Conservation (phyloP, 1,139 yeast species). For the Pichia sp. region DNA sequence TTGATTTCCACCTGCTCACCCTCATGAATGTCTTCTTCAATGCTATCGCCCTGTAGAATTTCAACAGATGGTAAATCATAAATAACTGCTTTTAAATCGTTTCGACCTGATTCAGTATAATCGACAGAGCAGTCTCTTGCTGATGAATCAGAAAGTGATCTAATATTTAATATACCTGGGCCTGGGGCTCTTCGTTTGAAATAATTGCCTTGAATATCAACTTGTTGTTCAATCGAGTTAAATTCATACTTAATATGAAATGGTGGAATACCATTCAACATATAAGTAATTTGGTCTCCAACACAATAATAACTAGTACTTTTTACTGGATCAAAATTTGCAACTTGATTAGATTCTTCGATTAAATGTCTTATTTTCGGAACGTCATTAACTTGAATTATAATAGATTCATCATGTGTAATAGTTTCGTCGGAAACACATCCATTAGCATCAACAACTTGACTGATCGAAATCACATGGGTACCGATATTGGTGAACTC, state of each 20-base stretch:
- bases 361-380: slow-evolving; percentile 50
- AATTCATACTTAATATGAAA: slow-evolving; percentile 70
- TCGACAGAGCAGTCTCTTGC: slow-evolving; percentile 60
- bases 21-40: slow-evolving; percentile 78
- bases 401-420: slow-evolving; percentile 27
- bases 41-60: slow-evolving; percentile 67
- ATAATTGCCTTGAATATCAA: slow-evolving; percentile 48
- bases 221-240: slow-evolving; percentile 54
- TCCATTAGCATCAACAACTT: slow-evolving; percentile 63
- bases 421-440: slow-evolving; percentile 44
- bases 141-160: slow-evolving; percentile 69
- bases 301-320: slow-evolving; percentile 63
- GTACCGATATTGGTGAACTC: slow-evolving; percentile 36
- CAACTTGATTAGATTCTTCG: slow-evolving; percentile 23
- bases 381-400: slow-evolving; percentile 55
- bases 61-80: slow-evolving; percentile 91
- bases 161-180: slow-evolving; percentile 69
- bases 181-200: slow-evolving; percentile 72
- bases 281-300: slow-evolving; percentile 80
- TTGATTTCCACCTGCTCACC: slow-evolving; percentile 77
- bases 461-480: slow-evolving; percentile 52
- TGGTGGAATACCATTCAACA: slow-evolving; percentile 74
- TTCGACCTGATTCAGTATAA: slow-evolving; percentile 35
- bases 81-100: slow-evolving; percentile 45
- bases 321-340: slow-evolving; percentile 25